Evolutionary conservation across 2,329 filamentous ascomycete species (phyloP), one percentile per base, ranked within the genome.

Genomic region (Gliomastix tumulicola): DNA sequence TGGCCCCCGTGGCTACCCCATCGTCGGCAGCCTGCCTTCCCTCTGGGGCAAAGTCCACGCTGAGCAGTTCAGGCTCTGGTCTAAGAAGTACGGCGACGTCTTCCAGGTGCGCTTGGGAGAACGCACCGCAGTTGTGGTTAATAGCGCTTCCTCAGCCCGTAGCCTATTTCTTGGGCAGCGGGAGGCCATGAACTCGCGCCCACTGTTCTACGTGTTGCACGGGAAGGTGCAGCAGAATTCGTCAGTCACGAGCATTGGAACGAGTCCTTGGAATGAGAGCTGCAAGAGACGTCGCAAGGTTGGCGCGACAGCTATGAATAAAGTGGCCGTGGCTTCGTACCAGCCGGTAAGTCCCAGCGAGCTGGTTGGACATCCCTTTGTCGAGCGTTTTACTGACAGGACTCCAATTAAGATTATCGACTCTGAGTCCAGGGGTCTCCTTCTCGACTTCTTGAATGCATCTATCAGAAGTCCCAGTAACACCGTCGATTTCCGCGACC

Each of bases 251-350:
- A 55, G 50, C 11, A 81, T 83, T 37, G 79, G 79, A 3, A 83
- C 79, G 2, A 81, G 76, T 0, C 79, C 79, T 0, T 83, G 79
- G 76, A 76, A 82, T 44, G 79, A 82, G 36, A 79, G 74, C 13
- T 81, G 76, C 57, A 83, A 82, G 52, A 66, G 68, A 10, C 25
- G 25, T 28, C 25, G 25, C 25, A 28, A 28, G 10, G 25, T 28
- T 1, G 25, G 25, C n/a, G 25, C 25, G 4, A 28, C 25, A 28
- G 25, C 25, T 16, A 28, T 28, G 25, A 28, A 28, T 28, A 28
- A 28, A 9, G 25, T 28, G 4, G 25, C 25, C n/a, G 25, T 28
- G n/a, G 25, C n/a, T 9, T 28, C 25, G 13, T 28, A 28, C 17
- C 25, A 28, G 11, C 25, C 25, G 7, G 25, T 28, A 28, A 7